Base-by-base conservation (phyloP, 1,284 basidiomycete genomes). In the Malassezia globosa region DNA sequence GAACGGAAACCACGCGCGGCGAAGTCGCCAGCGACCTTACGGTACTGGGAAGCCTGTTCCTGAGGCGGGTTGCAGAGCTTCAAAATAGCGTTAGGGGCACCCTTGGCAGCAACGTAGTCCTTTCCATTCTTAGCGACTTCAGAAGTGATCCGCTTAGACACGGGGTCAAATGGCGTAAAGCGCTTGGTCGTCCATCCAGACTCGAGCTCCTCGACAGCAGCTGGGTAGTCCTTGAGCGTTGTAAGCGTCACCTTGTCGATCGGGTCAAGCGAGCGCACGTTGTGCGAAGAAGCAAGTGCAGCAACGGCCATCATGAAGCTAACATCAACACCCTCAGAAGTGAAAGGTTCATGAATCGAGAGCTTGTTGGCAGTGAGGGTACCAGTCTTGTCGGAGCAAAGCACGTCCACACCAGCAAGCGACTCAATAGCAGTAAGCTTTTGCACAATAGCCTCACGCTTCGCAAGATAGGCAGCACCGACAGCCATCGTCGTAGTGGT, bases 371-470 rank as follows among this genome's bases (percentile, higher is more conserved):
- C 78, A 10, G 78, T 79, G 33, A 79, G 66, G 5, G 76, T 77
- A 54, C 76, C 78, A 6, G 78, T 79, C 74, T 79, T 79, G 67
- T 79, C 78, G 27, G 77, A 76, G 69, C 78, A 79, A 31, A 79
- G 74, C 24, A 79, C 76, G 56, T 79, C 77, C 52, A 79, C 78
- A 61, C 78, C 78, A 22, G 78, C 78, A 21, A 79, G 73, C 26
- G 76, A 76, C 66, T 79, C 78, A 66, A 79, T 79, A 40, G 78
- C 78, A 11, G 78, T 78, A 37, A 79, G 73, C 69, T 79, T 79
- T 65, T 79, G 78, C n/a, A 79, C 78, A 64, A 79, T 79, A n/a
- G 77, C 77, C 61, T 79, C 74, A 34, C 75, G 72, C 52, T 74
- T 73, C 24, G 78, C 78, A 35, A 79, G 75, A 70, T 78, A 79